These are phyloP conservation scores for Mrakia hoshinonis DNA, from an alignment of 768 basidiomycete genomes.

Conservation along the genomic window DNA sequence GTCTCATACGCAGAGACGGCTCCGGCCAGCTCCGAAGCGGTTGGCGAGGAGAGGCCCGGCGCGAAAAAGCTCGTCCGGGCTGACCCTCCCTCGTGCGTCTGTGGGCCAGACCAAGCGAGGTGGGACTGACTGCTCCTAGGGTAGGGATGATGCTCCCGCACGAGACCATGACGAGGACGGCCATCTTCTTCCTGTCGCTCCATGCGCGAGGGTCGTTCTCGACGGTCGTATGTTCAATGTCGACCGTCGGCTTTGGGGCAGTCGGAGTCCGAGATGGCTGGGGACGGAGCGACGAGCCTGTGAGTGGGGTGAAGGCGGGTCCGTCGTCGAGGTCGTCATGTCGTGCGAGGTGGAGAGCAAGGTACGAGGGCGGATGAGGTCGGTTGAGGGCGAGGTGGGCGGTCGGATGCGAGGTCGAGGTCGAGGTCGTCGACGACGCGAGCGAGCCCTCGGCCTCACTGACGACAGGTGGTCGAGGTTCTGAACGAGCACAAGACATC, in stretches of 20 bases:
- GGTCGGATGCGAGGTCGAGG: not conserved
- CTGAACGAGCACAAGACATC: too few species aligned
- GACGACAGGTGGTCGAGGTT: not conserved
- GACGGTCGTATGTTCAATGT: constrained; percentile 43
- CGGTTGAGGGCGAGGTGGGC: not conserved
- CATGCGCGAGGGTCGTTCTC: constrained; percentile 43
- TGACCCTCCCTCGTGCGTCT: too few species aligned
- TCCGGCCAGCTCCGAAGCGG: not conserved
- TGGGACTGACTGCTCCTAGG: constrained; percentile 33
- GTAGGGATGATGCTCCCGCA: constrained; percentile 36
- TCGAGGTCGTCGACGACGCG: not conserved
- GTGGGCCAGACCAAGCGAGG: not conserved
- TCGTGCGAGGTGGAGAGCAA: too few species aligned
- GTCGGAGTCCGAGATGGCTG: not conserved
- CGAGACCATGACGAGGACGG: constrained; percentile 32
- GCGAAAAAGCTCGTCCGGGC: not conserved
- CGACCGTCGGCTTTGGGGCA: constrained; percentile 25
- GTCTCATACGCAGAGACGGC: too few species aligned
- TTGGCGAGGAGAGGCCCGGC: not conserved
- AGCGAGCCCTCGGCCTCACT: not conserved
- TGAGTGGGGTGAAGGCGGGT: not conserved
- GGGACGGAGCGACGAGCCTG: not conserved
- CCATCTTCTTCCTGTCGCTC: constrained; percentile 37
- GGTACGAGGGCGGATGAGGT: not conserved
- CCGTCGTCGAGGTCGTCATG: not conserved